These are phyloP conservation scores for Ceratocystis papillata DNA, from an alignment of 2,329 filamentous ascomycete genomes.

Conservation along the genomic window DNA sequence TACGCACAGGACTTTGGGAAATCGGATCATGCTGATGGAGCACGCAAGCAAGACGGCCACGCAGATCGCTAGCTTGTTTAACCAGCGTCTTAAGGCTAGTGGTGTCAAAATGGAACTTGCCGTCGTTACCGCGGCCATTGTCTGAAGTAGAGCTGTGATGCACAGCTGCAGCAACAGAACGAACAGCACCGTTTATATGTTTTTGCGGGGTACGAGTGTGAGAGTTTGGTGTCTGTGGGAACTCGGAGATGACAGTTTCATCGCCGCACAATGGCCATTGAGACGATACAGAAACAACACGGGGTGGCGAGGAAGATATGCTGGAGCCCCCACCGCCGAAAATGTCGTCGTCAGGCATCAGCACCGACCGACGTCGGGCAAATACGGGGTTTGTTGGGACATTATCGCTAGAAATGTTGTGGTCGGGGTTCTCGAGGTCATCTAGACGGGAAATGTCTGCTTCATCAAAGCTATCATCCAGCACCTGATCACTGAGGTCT, in stretches of 20 bases:
- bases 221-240: conserved; percentile 27
- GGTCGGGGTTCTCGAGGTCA: conserved; percentile 16
- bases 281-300: conserved; percentile 10
- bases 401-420: conserved; percentile 7
- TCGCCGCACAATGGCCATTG: conserved; percentile 22
- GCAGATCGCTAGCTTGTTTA: conserved; percentile 49
- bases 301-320: conserved; percentile 17
- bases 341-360: conserved; percentile 55
- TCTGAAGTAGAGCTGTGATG: conserved; percentile 42
- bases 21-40: conserved; percentile 50
- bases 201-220: conserved; percentile 27
- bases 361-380: conserved; percentile 47
- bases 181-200: conserved; percentile 42
- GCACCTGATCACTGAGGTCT: conserved; percentile 37
- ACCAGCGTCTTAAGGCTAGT: conserved; percentile 58
- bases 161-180: conserved; percentile 55
- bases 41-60: conserved; percentile 48
- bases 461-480: conserved; percentile 26
- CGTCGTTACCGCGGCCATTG: conserved; percentile 29
- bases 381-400: neutral
- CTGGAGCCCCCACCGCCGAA: conserved; percentile 39
- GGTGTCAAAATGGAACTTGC: conserved; percentile 56
- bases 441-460: conserved; percentile 1
- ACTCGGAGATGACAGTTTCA: conserved; percentile 30
- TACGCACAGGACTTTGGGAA: conserved; percentile 38